Evolutionary conservation across 805 yeast species (phyloP).

Genomic region (Tetrapisispora taiwanensis): DNA sequence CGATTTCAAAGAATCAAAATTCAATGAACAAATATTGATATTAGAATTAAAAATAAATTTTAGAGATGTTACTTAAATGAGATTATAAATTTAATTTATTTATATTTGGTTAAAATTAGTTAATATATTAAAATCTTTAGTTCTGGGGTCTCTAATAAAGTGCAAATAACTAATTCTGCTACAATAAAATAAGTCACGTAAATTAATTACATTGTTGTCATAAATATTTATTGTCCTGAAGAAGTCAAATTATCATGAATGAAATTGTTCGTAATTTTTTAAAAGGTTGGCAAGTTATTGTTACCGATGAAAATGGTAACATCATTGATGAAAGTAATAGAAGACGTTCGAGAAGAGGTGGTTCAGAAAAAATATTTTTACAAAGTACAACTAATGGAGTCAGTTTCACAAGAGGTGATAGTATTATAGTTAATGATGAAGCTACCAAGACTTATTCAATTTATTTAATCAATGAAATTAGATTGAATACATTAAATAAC

Average conservation of each 20-base stretch:
- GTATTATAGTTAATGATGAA: constrained; percentile 32
- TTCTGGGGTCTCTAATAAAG: too few relatives aligned
- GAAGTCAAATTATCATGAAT: not conserved
- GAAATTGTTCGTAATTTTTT: not conserved
- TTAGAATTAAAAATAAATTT: too few relatives aligned
- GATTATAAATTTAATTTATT: too few relatives aligned
- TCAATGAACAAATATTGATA: too few relatives aligned
- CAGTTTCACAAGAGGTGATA: constrained; percentile 41
- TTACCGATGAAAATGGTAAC: constrained; percentile 22
- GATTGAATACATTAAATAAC: constrained; percentile 35
- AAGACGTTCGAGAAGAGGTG: constrained; percentile 11
- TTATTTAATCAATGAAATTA: constrained; percentile 40
- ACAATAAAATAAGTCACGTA: too few relatives aligned
- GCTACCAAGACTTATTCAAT: constrained; percentile 28
- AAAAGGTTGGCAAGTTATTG: constrained; percentile 21
- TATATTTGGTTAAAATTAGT: too few relatives aligned
- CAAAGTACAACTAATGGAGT: constrained; percentile 37
- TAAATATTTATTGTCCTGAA: too few relatives aligned
- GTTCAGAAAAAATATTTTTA: constrained; percentile 13
- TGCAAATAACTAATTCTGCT: too few relatives aligned
- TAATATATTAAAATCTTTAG: too few relatives aligned
- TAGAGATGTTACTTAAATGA: too few relatives aligned
- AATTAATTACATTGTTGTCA: too few relatives aligned
- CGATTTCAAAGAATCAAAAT: too few relatives aligned
- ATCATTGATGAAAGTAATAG: constrained; percentile 11